Conservation (phyloP, 2,329 filamentous ascomycete genomes). For the Ophiosphaerella korrae region DNA sequence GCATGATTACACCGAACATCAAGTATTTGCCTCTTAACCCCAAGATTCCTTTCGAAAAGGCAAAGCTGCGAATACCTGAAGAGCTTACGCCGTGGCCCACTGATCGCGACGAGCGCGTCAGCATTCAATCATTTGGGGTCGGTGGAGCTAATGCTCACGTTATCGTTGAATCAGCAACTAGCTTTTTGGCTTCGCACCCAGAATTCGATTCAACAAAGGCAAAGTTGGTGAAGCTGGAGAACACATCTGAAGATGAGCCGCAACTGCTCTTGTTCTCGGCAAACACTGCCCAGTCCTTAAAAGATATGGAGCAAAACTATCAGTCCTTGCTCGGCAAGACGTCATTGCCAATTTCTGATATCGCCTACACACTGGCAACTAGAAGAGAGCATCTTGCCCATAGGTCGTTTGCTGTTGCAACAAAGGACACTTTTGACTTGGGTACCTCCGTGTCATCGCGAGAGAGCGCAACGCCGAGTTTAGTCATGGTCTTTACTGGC, state of each 20-base stretch:
- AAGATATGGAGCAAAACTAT: conserved; percentile 1
- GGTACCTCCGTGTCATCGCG: not conserved
- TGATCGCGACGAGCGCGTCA: conserved; percentile 10
- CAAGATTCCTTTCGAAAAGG: conserved; percentile 14
- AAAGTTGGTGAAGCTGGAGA: not conserved
- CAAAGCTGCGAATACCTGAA: conserved; percentile 13
- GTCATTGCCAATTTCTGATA: not conserved
- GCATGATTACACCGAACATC: conserved; percentile 34
- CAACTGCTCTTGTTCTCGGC: conserved; percentile 25
- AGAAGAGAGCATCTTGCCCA: conserved; percentile 7
- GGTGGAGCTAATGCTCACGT: conserved; percentile 20
- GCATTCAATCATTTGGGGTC: conserved; percentile 18
- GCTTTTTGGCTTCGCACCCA: not conserved
- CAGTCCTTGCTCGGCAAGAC: not conserved
- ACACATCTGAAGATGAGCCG: not conserved
- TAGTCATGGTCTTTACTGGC: conserved; percentile 30
- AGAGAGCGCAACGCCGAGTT: not conserved
- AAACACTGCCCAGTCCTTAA: conserved; percentile 15
- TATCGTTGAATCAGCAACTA: conserved; percentile 12
- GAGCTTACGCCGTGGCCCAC: conserved; percentile 10
- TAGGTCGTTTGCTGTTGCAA: conserved; percentile 6
- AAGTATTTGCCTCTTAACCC: conserved; percentile 22
- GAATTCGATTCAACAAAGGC: not conserved
- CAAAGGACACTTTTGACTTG: not conserved
- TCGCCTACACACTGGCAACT: conserved; percentile 11